A percentile compares a stretch with the other conserved stretches of the same genome.
Conservation (phyloP, 2,329 filamentous ascomycete genomes). For the Ceratocystis albifundus region DNA sequence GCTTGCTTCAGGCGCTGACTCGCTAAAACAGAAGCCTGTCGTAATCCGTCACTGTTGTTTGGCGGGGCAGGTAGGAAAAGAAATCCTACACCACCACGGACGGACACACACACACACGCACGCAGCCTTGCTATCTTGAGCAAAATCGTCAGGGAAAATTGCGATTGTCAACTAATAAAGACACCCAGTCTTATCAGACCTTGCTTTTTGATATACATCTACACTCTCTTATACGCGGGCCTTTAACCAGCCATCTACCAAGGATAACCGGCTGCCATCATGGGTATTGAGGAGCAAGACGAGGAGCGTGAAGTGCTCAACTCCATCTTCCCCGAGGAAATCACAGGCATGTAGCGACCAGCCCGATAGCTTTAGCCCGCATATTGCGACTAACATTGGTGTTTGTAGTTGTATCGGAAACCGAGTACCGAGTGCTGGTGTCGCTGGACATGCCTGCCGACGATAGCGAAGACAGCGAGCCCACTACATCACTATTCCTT, state of each 20-base stretch:
- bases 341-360: conserved; percentile 53
- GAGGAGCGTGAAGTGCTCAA: conserved; percentile 97
- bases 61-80: neutral
- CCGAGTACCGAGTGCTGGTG: conserved; percentile 76
- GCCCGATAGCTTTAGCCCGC: neutral
- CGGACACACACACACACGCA: too few relatives aligned
- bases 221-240: neutral
- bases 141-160: neutral
- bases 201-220: neutral
- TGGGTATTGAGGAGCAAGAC: conserved; percentile 74
- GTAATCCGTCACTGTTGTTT: neutral
- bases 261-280: conserved; percentile 27
- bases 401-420: conserved; percentile 69
- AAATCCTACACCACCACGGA: neutral
- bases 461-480: conserved; percentile 46
- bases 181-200: neutral
- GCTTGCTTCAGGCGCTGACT: neutral
- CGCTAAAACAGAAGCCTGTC: neutral
- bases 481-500: conserved; percentile 58
- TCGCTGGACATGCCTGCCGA: conserved; percentile 64
- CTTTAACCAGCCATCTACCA: neutral
- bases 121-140: neutral
- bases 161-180: neutral
- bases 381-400: neutral
- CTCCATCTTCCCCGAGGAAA: conserved; percentile 96